Evolutionary conservation across 805 yeast genomes (phyloP).

Genomic region (Candida parachauliodes): DNA sequence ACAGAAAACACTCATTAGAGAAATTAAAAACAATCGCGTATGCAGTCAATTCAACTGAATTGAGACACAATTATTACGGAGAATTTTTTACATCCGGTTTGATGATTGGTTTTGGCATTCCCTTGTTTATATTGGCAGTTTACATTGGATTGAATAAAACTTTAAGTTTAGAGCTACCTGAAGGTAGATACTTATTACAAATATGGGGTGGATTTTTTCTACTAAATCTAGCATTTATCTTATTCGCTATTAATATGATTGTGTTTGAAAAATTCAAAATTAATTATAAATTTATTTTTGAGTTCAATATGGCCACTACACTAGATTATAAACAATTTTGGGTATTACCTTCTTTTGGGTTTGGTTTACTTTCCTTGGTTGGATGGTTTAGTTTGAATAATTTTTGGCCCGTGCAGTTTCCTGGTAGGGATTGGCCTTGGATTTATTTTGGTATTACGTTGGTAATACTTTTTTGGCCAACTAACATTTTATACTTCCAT

Average conservation of each 20-base stretch:
- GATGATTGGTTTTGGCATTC: constrained; percentile 65
- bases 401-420: constrained; percentile 57
- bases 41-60: constrained; percentile 29
- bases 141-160: constrained; percentile 46
- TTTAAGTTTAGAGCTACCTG: constrained; percentile 39
- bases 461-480: constrained; percentile 56
- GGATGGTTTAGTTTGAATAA: constrained; percentile 74
- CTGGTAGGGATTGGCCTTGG: constrained; percentile 79
- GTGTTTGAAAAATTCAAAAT: constrained; percentile 74
- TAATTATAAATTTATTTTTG: constrained; percentile 90
- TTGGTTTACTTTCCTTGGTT: constrained; percentile 55
- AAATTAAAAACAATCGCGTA: constrained; percentile 49
- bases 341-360: constrained; percentile 57
- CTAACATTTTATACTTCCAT: constrained; percentile 50
- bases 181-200: constrained; percentile 65
- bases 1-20: constrained; percentile 69
- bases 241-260: constrained; percentile 66
- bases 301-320: constrained; percentile 67
- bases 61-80: constrained; percentile 30
- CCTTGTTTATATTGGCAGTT: constrained; percentile 61
- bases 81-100: constrained; percentile 63
- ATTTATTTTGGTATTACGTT: constrained; percentile 57
- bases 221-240: constrained; percentile 51
- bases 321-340: constrained; percentile 64
- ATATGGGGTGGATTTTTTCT: constrained; percentile 91